These are phyloP conservation scores for Tolypocladium album DNA, from an alignment of 2,329 filamentous ascomycete species.

Conservation along the genomic window DNA sequence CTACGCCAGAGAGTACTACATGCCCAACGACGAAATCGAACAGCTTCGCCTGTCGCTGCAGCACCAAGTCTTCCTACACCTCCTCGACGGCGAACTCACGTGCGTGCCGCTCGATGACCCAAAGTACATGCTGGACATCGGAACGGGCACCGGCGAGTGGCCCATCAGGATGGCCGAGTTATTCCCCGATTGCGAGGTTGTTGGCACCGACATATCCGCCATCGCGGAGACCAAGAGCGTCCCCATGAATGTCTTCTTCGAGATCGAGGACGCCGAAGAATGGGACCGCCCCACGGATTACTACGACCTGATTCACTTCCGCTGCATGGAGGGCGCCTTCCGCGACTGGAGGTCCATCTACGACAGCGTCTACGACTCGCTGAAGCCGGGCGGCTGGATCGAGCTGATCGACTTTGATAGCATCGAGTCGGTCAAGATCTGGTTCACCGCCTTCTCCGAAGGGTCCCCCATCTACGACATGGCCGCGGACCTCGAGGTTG, in stretches of 20 bases:
- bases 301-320: conserved; percentile 47
- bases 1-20: conserved; percentile 51
- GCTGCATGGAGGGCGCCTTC: conserved; percentile 45
- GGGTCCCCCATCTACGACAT: conserved; percentile 34
- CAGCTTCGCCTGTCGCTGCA: conserved; percentile 51
- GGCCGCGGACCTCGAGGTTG: conserved; percentile 28
- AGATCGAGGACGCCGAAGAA: conserved; percentile 49
- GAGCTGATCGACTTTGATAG: conserved; percentile 45
- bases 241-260: conserved; percentile 48
- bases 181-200: conserved; percentile 43
- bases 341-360: conserved; percentile 45
- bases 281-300: conserved; percentile 42
- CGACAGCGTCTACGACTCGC: conserved; percentile 37
- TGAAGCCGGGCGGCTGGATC: conserved; percentile 47
- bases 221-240: conserved; percentile 43
- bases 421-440: conserved; percentile 21
- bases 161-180: conserved; percentile 41
- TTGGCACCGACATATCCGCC: conserved; percentile 48
- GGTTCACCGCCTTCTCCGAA: conserved; percentile 26
- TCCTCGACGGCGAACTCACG: conserved; percentile 33
- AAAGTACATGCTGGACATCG: conserved; percentile 41
- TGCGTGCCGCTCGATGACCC: conserved; percentile 29
- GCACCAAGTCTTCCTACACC: conserved; percentile 51
- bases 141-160: conserved; percentile 46
- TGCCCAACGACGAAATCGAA: conserved; percentile 57